phyloP scores from a whole-genome alignment of 441 rosid genomes.

The Populus tomentosa region DNA sequence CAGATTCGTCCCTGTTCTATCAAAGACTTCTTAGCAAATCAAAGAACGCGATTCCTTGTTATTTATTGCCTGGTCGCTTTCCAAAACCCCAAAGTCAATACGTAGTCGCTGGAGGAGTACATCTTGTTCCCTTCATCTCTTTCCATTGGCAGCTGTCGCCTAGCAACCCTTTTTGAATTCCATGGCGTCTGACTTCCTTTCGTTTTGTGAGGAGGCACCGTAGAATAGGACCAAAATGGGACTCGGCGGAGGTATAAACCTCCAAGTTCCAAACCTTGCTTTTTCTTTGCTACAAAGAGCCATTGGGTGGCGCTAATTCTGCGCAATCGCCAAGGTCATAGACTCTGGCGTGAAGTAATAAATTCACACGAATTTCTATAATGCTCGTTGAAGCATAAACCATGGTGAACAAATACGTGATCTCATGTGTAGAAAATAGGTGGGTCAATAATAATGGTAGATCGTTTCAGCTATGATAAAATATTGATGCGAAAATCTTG shows the following conservation, averaged over 20 bases:
- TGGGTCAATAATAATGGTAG: no score
- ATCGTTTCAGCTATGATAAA: no score
- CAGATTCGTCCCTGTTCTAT: neutral
- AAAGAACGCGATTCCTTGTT: neutral
- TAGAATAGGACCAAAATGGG: neutral
- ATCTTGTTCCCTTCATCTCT: neutral
- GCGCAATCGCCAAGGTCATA: no score
- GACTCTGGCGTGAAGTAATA: no score
- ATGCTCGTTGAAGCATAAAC: no score
- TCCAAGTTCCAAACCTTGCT: neutral
- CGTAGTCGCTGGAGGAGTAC: neutral
- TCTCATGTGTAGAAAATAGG: no score
- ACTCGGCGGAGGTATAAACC: neutral
- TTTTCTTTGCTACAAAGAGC: neutral
- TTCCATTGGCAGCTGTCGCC: neutral
- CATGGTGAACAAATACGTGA: no score
- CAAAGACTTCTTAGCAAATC: neutral
- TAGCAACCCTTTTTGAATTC: no score
- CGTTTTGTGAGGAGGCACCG: neutral
- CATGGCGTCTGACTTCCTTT: neutral
- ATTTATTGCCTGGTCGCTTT: no score
- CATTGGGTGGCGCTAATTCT: neutral
- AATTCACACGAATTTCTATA: no score
- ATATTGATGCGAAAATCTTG: no score
- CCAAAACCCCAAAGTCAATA: neutral